phyloP scores from a whole-genome alignment of 495 filamentous ascomycete species.

The Neurospora discreta region DNA sequence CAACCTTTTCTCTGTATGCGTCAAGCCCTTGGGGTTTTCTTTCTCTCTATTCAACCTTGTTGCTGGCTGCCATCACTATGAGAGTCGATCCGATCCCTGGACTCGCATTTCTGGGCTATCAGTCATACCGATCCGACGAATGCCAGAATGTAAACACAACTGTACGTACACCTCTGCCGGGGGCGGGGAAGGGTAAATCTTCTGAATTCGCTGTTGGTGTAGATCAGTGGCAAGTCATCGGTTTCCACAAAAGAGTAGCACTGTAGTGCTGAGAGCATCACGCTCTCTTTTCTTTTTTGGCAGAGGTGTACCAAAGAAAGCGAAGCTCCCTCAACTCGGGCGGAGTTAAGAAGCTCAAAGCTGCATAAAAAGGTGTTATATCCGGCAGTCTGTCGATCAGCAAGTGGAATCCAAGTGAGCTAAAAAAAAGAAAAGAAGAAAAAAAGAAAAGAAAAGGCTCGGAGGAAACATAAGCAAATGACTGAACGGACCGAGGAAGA shows the following conservation, averaged over 20 bases:
- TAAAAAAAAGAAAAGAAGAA: background rate
- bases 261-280: no score
- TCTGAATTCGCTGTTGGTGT: background rate
- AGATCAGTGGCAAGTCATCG: background rate
- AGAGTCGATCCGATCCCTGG: background rate
- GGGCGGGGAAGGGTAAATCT: background rate
- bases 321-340: background rate
- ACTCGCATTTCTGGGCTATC: background rate
- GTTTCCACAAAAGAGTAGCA: no score
- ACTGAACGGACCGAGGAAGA: background rate
- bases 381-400: background rate
- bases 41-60: no score
- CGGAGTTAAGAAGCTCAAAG: background rate
- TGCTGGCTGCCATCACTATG: background rate
- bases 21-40: background rate
- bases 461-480: background rate
- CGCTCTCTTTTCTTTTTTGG: no score
- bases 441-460: no score
- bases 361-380: background rate
- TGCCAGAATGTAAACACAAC: background rate
- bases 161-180: no score
- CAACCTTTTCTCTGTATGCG: background rate
- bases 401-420: background rate
- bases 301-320: background rate
- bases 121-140: background rate